Percentiles rank a stretch among this genome's conserved stretches.
These are phyloP conservation scores for Nicotiana otophora DNA, from an alignment of 257 asterid species.

Conservation along the genomic window DNA sequence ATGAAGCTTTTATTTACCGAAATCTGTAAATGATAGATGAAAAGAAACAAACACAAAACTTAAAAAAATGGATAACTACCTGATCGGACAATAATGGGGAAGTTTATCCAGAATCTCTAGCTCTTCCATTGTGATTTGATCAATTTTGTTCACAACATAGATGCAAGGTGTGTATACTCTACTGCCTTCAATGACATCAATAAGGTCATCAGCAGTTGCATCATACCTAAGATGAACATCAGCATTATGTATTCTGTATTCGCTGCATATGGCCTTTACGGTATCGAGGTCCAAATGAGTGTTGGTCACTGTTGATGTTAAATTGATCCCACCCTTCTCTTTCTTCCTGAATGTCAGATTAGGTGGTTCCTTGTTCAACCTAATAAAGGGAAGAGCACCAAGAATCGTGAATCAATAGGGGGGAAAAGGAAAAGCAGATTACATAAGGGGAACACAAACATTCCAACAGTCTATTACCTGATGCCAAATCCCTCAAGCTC, in stretches of 20 bases:
- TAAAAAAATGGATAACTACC: slow-evolving; percentile 33
- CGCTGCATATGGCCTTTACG: slow-evolving; percentile 95
- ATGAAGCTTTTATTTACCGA: not conserved
- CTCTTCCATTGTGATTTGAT: slow-evolving; percentile 96
- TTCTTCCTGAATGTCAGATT: slow-evolving; percentile 83
- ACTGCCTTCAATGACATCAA: slow-evolving; percentile 96
- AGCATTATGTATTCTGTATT: slow-evolving; percentile 92
- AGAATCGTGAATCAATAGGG: not conserved
- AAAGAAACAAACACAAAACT: not conserved
- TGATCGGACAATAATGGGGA: slow-evolving; percentile 96
- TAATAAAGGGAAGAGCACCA: slow-evolving; percentile 12
- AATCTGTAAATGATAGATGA: not conserved
- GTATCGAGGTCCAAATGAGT: slow-evolving; percentile 92
- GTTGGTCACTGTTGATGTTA: slow-evolving; percentile 73
- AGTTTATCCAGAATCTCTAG: slow-evolving; percentile 94
- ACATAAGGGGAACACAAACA: not conserved
- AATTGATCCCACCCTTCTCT: slow-evolving; percentile 95
- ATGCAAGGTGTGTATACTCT: slow-evolving; percentile 94
- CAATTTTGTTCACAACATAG: slow-evolving; percentile 88
- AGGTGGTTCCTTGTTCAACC: slow-evolving; percentile 98
- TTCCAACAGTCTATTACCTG: slow-evolving; percentile 41
- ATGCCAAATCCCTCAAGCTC: slow-evolving; percentile 99
- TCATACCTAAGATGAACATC: slow-evolving; percentile 80
- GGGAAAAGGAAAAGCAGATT: not conserved
- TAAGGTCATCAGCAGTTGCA: slow-evolving; percentile 98